phyloP scores from a whole-genome alignment of 2,329 filamentous ascomycete species.

The Calonectria hongkongensis region DNA sequence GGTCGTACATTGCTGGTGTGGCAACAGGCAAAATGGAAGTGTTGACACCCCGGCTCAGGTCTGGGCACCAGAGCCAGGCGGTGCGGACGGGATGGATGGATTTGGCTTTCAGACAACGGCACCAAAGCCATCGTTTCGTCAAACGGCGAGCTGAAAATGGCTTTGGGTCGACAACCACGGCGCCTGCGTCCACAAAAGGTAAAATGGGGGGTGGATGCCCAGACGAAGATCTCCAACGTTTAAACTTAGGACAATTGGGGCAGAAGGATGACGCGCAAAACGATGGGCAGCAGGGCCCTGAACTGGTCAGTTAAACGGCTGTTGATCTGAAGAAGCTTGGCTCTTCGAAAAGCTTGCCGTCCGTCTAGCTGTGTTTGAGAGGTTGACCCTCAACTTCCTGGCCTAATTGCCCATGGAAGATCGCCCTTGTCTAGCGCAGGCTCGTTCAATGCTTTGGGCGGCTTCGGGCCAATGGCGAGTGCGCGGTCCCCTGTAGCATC shows the following conservation, averaged over 20 bases:
- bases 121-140: slow-evolving; percentile 42
- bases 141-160: slow-evolving; percentile 34
- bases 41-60: slow-evolving; percentile 16
- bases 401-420: slow-evolving; percentile 40
- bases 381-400: slow-evolving; percentile 47
- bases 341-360: slow-evolving; percentile 26
- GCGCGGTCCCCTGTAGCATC: slow-evolving; percentile 49
- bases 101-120: slow-evolving; percentile 40
- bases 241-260: slow-evolving; percentile 17
- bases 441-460: slow-evolving; percentile 56
- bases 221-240: slow-evolving; percentile 17
- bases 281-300: slow-evolving; percentile 30
- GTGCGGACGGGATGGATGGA: slow-evolving; percentile 35
- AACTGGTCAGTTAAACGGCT: slow-evolving; percentile 18
- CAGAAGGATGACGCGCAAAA: neutral
- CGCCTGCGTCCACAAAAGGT: slow-evolving; percentile 1
- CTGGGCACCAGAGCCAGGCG: slow-evolving; percentile 23
- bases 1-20: slow-evolving; percentile 15
- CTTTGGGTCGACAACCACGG: slow-evolving; percentile 12
- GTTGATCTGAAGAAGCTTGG: slow-evolving; percentile 26
- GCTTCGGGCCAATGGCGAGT: slow-evolving; percentile 54
- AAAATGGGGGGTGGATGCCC: slow-evolving; percentile 4
- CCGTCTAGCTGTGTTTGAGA: slow-evolving; percentile 27
- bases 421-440: slow-evolving; percentile 56
- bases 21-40: slow-evolving; percentile 25